Conservation (phyloP, 345 rosid genomes). For the Corchorus capsularis region DNA sequence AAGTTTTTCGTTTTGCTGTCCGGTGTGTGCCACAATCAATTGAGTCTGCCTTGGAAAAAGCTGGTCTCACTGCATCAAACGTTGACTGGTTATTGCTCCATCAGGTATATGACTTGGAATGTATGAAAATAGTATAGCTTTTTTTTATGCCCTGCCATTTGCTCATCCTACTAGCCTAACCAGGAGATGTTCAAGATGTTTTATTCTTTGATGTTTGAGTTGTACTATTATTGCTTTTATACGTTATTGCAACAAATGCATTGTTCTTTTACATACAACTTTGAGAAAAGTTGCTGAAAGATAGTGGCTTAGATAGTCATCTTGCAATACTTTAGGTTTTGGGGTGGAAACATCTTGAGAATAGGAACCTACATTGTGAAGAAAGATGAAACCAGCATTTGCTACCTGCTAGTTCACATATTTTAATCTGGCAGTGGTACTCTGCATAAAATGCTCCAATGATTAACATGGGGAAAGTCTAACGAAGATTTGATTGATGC, state of each 20-base stretch:
- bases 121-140: background rate
- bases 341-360: background rate
- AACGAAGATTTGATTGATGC: conserved; percentile 32
- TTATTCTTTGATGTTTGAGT: background rate
- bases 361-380: background rate
- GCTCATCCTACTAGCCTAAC: background rate
- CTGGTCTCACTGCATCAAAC: conserved; percentile 68
- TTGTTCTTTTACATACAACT: background rate
- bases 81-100: conserved; percentile 95
- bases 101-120: conserved; percentile 56
- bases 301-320: background rate
- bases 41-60: conserved; percentile 71
- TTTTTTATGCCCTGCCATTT: background rate
- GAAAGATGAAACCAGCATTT: background rate
- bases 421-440: background rate
- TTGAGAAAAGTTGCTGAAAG: background rate
- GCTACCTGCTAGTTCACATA: background rate
- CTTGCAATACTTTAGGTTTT: background rate
- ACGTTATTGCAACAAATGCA: background rate
- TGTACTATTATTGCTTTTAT: background rate
- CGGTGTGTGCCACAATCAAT: conserved; percentile 83
- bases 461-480: background rate
- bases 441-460: background rate
- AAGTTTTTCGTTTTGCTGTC: conserved; percentile 91
- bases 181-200: background rate